These are phyloP conservation scores for Tephrocybe sp. DNA, from an alignment of 768 basidiomycete species.

Conservation along the genomic window DNA sequence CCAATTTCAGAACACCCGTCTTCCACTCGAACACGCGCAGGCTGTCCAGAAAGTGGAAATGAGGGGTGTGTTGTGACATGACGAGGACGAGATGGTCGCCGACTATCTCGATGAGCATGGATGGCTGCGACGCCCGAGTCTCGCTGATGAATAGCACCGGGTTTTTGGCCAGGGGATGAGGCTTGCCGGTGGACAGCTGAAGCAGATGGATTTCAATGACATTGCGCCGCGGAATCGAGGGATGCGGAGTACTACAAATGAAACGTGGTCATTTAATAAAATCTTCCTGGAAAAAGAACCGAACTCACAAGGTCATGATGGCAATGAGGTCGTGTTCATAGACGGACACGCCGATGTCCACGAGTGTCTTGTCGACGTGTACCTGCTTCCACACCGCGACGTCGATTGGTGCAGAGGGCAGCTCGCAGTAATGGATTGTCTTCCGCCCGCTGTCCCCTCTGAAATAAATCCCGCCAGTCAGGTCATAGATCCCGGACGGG, in stretches of 20 bases:
- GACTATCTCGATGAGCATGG: slow-evolving; percentile 20
- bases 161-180: slow-evolving; percentile 14
- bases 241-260: slow-evolving; percentile 1
- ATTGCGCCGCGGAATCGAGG: neutral
- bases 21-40: slow-evolving; percentile 21
- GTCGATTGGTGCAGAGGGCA: slow-evolving; percentile 29
- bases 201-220: slow-evolving; percentile 7
- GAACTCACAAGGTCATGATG: slow-evolving; percentile 38
- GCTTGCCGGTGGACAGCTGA: slow-evolving; percentile 9
- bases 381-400: slow-evolving; percentile 29
- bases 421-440: slow-evolving; percentile 29
- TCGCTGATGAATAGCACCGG: slow-evolving; percentile 27
- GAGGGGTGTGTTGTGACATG: neutral
- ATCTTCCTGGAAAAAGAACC: neutral
- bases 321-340: slow-evolving; percentile 45
- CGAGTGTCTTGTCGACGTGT: slow-evolving; percentile 25
- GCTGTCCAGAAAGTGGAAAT: neutral
- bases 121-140: slow-evolving; percentile 7
- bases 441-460: slow-evolving; percentile 28
- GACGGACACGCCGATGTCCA: slow-evolving; percentile 43
- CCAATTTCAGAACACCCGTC: slow-evolving; percentile 15
- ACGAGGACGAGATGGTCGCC: slow-evolving; percentile 17
- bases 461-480: slow-evolving; percentile 39
- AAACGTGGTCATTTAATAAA: neutral
- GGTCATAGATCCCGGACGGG: slow-evolving; percentile 40